phyloP scores from a whole-genome alignment of 331 rosid species.

The Rhamnella rubrinervis region DNA sequence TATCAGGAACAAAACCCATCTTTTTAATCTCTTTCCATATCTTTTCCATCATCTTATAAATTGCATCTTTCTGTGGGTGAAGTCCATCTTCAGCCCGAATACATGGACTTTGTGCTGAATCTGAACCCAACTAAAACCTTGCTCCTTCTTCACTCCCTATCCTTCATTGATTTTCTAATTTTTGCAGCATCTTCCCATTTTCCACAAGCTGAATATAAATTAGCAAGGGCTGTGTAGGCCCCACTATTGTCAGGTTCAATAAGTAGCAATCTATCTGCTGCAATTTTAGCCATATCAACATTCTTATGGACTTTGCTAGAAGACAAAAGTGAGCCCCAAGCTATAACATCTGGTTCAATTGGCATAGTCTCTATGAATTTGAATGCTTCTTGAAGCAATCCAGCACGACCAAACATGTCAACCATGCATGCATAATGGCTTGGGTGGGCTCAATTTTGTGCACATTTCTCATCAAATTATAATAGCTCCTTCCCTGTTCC shows the following conservation, averaged over 20 bases:
- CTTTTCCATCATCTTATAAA: conserved; percentile 46
- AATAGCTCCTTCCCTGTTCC: conserved; percentile 53
- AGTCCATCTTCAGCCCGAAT: conserved; percentile 72
- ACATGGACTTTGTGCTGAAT: conserved; percentile 53
- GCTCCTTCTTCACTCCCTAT: conserved; percentile 65
- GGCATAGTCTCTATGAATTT: conserved; percentile 59
- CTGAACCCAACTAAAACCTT: conserved; percentile 82
- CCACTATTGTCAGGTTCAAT: conserved; percentile 81
- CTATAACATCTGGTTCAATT: conserved; percentile 67
- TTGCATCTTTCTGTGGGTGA: conserved; percentile 61
- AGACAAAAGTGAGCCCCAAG: conserved; percentile 86
- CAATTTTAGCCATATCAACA: conserved; percentile 67
- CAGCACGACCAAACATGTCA: conserved; percentile 76
- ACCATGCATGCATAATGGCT: conserved; percentile 77
- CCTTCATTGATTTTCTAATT: conserved; percentile 58
- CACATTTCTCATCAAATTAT: conserved; percentile 55
- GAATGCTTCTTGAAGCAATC: conserved; percentile 77
- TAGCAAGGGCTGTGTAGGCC: conserved; percentile 78
- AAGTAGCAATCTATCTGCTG: conserved; percentile 72
- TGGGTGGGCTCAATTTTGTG: conserved; percentile 68
- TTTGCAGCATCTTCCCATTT: conserved; percentile 40
- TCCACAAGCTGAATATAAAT: conserved; percentile 75
- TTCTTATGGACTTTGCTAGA: conserved; percentile 70
- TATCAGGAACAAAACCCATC: conserved; percentile 49
- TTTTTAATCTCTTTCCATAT: conserved; percentile 62